Evolutionary conservation across 2,329 filamentous ascomycete species (phyloP).

Genomic region (Colletotrichum melonis): DNA sequence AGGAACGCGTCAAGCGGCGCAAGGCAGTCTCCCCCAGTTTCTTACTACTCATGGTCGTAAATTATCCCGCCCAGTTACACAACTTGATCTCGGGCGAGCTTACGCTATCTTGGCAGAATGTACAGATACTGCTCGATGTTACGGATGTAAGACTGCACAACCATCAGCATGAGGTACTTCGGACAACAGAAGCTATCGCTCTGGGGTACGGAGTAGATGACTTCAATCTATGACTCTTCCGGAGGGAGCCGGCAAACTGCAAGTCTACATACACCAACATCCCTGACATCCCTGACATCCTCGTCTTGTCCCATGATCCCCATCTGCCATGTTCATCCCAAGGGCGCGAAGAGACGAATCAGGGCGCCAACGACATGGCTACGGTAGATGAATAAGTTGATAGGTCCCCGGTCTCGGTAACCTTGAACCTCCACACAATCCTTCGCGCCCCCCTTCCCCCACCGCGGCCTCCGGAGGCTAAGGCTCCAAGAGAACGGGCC

Average conservation of each 20-base stretch:
- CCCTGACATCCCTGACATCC: background rate
- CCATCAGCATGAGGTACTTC: background rate
- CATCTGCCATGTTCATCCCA: background rate
- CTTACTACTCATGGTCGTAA: background rate
- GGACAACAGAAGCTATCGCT: background rate
- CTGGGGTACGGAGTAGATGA: background rate
- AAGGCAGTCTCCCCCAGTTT: background rate
- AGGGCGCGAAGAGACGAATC: background rate
- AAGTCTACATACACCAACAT: background rate
- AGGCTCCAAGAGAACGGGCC: constrained; percentile 17
- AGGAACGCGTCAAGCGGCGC: constrained; percentile 4
- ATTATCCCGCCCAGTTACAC: background rate
- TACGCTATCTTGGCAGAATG: background rate
- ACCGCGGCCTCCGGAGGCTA: constrained; percentile 26
- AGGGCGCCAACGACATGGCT: background rate
- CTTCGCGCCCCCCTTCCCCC: constrained; percentile 8
- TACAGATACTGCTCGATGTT: background rate
- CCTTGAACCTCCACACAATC: constrained; percentile 3
- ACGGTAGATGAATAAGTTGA: background rate
- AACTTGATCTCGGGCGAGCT: background rate
- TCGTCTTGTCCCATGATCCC: background rate
- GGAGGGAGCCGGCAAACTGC: background rate
- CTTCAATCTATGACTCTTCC: background rate
- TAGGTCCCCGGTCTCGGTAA: background rate
- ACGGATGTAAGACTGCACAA: no score